Evolutionary conservation across 2,329 filamentous ascomycete genomes (phyloP).

Genomic region (Colletotrichum falcatum): DNA sequence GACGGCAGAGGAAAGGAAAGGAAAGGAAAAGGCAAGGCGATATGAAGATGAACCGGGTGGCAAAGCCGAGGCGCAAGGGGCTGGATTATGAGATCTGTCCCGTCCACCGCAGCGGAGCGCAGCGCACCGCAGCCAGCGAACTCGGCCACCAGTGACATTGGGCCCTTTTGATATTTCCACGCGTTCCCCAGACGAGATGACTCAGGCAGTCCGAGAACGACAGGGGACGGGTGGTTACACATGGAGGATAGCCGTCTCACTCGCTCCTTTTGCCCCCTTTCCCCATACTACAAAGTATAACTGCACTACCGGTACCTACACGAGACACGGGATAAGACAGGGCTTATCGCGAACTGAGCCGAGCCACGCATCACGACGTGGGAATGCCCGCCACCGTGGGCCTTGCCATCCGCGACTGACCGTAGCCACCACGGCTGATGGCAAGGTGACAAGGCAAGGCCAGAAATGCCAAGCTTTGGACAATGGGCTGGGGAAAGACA

Average conservation of each 20-base stretch:
- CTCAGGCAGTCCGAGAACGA: constrained; percentile 24
- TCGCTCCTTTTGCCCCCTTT: constrained; percentile 10
- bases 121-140: neutral
- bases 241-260: constrained; percentile 37
- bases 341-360: constrained; percentile 28
- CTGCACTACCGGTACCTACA: no score
- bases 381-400: constrained; percentile 9
- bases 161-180: neutral
- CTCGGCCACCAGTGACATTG: neutral
- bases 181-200: constrained; percentile 22
- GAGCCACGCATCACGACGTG: constrained; percentile 26
- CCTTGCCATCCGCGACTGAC: neutral
- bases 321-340: constrained; percentile 30
- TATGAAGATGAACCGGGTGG: constrained; percentile 31
- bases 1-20: neutral
- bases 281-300: constrained; percentile 9
- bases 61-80: constrained; percentile 32
- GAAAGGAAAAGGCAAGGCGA: no score
- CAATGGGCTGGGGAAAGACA: neutral
- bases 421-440: neutral
- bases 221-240: constrained; percentile 30
- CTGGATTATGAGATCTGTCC: constrained; percentile 9
- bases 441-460: constrained; percentile 2
- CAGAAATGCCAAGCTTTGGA: neutral
- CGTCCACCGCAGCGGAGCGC: neutral